phyloP scores from a whole-genome alignment of 164 flowering plant genomes.

The Platanus orientalis region DNA sequence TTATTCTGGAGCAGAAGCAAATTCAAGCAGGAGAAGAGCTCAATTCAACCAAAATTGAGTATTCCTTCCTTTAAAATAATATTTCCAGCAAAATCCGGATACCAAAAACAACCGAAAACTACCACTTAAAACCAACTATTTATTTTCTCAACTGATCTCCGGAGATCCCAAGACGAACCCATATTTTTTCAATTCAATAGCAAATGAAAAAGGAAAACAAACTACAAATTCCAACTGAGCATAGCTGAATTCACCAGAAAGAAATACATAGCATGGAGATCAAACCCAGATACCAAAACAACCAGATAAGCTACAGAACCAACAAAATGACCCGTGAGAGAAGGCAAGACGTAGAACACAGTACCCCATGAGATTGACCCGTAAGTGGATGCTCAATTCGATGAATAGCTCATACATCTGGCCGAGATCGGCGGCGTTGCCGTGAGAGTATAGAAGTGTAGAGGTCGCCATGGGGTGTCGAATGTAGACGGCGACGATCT shows the following conservation, averaged over 20 bases:
- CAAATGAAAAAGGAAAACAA: background rate
- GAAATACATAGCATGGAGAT: background rate
- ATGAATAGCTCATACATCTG: slow-evolving; percentile 96
- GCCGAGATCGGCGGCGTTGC: slow-evolving; percentile 96
- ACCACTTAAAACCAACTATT: too few species aligned
- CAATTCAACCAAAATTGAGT: background rate
- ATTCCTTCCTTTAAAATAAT: background rate
- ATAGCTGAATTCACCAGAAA: slow-evolving; percentile 1
- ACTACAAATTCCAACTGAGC: slow-evolving; percentile 1
- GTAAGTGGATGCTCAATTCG: slow-evolving; percentile 74
- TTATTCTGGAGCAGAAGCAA: background rate
- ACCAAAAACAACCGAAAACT: too few species aligned
- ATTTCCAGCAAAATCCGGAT: background rate
- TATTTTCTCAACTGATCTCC: background rate
- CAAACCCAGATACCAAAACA: slow-evolving; percentile 14
- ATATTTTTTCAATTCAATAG: background rate
- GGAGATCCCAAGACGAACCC: background rate
- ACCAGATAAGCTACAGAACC: background rate
- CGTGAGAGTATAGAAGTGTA: slow-evolving; percentile 88
- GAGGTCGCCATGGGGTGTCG: slow-evolving; percentile 84
- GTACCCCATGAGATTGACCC: slow-evolving; percentile 92
- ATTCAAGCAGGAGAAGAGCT: background rate
- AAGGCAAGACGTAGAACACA: background rate
- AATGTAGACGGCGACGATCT: slow-evolving; percentile 72
- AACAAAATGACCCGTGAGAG: background rate